Percentiles rank a stretch among this genome's conserved stretches.
Conservation (phyloP, 2,329 filamentous ascomycete genomes). For the Fusarium papillatum region DNA sequence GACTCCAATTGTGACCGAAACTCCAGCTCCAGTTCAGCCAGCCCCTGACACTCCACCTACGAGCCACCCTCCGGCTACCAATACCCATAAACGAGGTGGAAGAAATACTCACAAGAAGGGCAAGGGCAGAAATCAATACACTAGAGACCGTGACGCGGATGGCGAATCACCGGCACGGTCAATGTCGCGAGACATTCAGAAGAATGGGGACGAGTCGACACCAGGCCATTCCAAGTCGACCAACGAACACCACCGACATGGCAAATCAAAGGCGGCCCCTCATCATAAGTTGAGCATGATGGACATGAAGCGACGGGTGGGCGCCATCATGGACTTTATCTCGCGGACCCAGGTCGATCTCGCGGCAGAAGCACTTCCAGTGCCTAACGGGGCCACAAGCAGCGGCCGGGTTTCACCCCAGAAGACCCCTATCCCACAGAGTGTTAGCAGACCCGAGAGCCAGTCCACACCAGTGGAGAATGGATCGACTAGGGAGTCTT, state of each 20-base stretch:
- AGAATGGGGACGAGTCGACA: constrained; percentile 50
- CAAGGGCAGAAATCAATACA: constrained; percentile 86
- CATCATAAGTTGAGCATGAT: constrained; percentile 84
- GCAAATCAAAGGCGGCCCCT: constrained; percentile 63
- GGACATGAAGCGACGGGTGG: constrained; percentile 88
- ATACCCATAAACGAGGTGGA: constrained; percentile 69
- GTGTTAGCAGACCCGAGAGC: constrained; percentile 51
- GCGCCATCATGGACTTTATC: constrained; percentile 91
- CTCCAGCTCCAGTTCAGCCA: constrained; percentile 45
- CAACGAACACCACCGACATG: constrained; percentile 66
- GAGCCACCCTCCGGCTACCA: constrained; percentile 59
- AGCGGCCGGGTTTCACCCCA: constrained; percentile 57
- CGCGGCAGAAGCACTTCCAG: constrained; percentile 72
- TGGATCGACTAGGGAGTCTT: constrained; percentile 38
- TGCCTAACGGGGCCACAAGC: constrained; percentile 52
- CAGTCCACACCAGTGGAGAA: constrained; percentile 41
- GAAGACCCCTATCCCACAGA: constrained; percentile 51
- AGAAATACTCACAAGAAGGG: constrained; percentile 75
- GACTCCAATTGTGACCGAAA: constrained; percentile 44
- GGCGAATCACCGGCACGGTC: constrained; percentile 71
- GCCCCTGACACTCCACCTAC: constrained; percentile 58
- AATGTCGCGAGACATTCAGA: constrained; percentile 63
- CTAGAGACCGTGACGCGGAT: constrained; percentile 76
- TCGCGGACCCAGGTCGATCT: constrained; percentile 90
- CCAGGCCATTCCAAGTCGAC: constrained; percentile 51